Percentiles rank a stretch among this genome's conserved stretches.
phyloP scores from a whole-genome alignment of 148 eudicot genomes.

The Cornus kousa region DNA sequence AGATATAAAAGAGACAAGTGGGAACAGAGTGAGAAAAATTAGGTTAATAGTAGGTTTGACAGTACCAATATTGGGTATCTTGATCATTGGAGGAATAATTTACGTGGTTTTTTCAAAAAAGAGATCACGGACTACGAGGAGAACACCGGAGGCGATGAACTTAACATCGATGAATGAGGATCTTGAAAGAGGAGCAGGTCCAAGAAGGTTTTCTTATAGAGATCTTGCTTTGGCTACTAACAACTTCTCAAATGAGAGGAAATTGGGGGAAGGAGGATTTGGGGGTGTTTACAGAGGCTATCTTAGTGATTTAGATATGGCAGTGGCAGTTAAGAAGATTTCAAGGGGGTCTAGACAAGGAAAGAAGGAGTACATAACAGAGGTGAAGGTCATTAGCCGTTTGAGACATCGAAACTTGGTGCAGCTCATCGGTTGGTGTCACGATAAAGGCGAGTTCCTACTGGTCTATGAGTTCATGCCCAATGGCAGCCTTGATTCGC shows the following conservation, averaged over 20 bases:
- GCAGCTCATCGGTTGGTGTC: conserved; percentile 47
- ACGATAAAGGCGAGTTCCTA: conserved; percentile 27
- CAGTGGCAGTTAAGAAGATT: conserved; percentile 28
- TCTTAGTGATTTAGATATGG: neutral
- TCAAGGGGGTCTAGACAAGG: conserved; percentile 30
- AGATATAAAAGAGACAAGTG: conserved; percentile 7
- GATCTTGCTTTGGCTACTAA: conserved; percentile 20
- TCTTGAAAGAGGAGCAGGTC: conserved; percentile 34
- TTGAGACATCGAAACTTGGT: conserved; percentile 28
- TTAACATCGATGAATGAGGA: conserved; percentile 23
- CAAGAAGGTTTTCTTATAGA: conserved; percentile 17
- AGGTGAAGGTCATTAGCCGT: conserved; percentile 30
- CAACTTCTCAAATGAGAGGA: conserved; percentile 16
- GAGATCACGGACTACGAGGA: neutral
- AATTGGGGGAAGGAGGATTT: conserved; percentile 37
- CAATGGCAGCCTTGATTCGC: conserved; percentile 44
- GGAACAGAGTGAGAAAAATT: neutral
- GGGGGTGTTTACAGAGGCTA: conserved; percentile 28
- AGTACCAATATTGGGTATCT: conserved; percentile 15
- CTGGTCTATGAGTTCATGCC: conserved; percentile 51
- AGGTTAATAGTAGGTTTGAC: conserved; percentile 18
- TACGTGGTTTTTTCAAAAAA: neutral
- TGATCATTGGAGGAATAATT: conserved; percentile 2
- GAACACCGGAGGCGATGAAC: neutral
- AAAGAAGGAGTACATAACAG: conserved; percentile 19